Conservation (phyloP, 768 basidiomycete genomes). For the Lentinula sp. region DNA sequence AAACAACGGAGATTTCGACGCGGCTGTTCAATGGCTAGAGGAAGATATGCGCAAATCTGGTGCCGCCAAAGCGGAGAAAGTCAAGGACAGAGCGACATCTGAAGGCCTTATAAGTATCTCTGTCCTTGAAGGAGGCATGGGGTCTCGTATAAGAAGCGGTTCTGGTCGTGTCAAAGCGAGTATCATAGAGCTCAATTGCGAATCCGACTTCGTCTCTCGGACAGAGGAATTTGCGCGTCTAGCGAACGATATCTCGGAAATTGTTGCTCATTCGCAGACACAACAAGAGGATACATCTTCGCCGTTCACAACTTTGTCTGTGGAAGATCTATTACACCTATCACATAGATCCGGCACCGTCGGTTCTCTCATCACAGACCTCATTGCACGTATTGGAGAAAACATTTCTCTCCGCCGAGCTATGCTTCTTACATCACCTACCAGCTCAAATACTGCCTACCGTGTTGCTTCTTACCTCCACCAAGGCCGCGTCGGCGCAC, state of each 20-base stretch:
- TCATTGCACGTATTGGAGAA: constrained; percentile 75
- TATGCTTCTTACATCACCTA: constrained; percentile 20
- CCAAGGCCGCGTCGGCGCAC: constrained; percentile 55
- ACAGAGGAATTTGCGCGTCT: constrained; percentile 78
- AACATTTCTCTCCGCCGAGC: constrained; percentile 70
- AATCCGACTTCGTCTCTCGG: constrained; percentile 93
- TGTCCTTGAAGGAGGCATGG: constrained; percentile 59
- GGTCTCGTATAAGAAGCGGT: constrained; percentile 23
- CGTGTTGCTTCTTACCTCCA: constrained; percentile 59
- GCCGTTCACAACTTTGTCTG: constrained; percentile 40
- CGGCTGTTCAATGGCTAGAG: constrained; percentile 76
- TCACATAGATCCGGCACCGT: constrained; percentile 42
- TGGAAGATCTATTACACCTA: constrained; percentile 41
- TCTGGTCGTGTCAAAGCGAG: constrained; percentile 61
- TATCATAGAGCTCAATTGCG: constrained; percentile 91
- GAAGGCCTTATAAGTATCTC: constrained; percentile 81
- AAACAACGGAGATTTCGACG: constrained; percentile 65
- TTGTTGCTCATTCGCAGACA: constrained; percentile 67
- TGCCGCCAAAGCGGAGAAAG: constrained; percentile 76
- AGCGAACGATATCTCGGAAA: constrained; percentile 76
- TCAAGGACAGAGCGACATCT: constrained; percentile 64
- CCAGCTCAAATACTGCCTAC: constrained; percentile 28
- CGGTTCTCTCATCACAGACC: constrained; percentile 55
- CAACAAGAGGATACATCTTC: constrained; percentile 23
- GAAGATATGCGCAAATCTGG: constrained; percentile 68